Evolutionary conservation across 768 basidiomycete species (phyloP).

Genomic region (Mycena amicta): DNA sequence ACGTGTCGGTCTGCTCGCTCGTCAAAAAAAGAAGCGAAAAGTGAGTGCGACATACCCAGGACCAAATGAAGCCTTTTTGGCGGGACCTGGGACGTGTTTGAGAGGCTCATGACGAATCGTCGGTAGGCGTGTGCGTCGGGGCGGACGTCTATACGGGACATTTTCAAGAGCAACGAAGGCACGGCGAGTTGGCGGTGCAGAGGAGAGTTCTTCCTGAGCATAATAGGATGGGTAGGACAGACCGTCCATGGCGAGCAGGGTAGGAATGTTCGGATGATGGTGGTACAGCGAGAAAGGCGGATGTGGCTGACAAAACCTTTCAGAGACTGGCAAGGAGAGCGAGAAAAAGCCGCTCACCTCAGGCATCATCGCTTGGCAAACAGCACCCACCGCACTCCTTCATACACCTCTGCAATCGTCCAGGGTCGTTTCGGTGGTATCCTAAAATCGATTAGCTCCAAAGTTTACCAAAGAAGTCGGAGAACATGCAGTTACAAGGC

Average conservation of each 20-base stretch:
- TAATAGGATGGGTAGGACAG: background rate
- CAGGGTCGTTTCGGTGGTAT: background rate
- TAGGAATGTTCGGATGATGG: background rate
- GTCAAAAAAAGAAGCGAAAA: background rate
- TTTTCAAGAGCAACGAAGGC: background rate
- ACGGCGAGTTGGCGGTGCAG: background rate
- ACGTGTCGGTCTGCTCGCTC: background rate
- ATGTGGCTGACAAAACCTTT: background rate
- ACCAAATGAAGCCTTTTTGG: background rate
- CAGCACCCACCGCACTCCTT: slow-evolving; percentile 43
- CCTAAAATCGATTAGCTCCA: background rate
- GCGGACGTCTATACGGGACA: background rate
- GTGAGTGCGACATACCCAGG: background rate
- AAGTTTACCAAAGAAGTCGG: background rate
- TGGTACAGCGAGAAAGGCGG: background rate
- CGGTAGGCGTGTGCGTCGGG: background rate
- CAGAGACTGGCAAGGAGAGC: background rate
- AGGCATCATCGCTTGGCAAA: slow-evolving; percentile 35
- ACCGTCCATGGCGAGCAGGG: background rate
- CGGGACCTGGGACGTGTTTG: background rate
- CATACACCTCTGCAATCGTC: slow-evolving; percentile 33
- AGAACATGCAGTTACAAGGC: slow-evolving; percentile 5
- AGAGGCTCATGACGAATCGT: too few species aligned
- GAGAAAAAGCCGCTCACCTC: background rate
- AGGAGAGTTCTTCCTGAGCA: background rate